Base-by-base conservation (phyloP, 2,329 filamentous ascomycete species). In the Fusarium azukiicola region DNA sequence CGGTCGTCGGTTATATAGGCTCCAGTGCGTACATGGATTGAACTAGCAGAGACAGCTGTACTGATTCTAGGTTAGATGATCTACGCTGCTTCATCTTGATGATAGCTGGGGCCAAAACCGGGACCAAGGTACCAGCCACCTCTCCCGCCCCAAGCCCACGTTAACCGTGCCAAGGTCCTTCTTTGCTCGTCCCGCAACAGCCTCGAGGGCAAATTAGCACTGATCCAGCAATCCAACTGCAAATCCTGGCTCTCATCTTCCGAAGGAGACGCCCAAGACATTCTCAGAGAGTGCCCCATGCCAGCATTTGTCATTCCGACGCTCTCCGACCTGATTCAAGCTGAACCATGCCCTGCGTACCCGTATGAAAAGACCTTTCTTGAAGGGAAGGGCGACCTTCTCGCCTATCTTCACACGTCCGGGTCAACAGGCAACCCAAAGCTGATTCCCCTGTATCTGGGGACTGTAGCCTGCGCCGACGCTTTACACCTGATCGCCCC, bases 211-310 rank as follows among this genome's bases (percentile, higher is more conserved):
- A 38, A 58, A 12, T 3, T 58, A 5, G 32, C 54, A 7, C 21
- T 58, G 21, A 40, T 58, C 11, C 32, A 58, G 36, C 54, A 58
- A n/a, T 58, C 54, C 36, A 58, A 40, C 54, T 58, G 54, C 19
- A 17, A 58, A 10, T 17, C 36, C 8, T 58, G 32, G 54, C 32
- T 58, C 54, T n/a, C 36, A 3, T 40, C 54, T 14, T 58, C 54
- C 12, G 54, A 40, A 38, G 36, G 17, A 14, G 36, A 58, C 16
- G 36, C 19, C 32, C 54, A 38, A 38, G 54, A 58, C 36, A 38
- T 58, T 17, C 32, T 58, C 12, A 16, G 19, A 13, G 54, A 58
- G 32, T 21, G n/a, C 40, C 36, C 19, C 19, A 58, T 58, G 32
- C 54, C 54, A 14, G 11, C 17, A n/a, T 38, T 40, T n/a, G 19